Percentiles rank a stretch among this genome's conserved stretches.
Conservation (phyloP, 2,329 filamentous ascomycete species). For the Sarocladium kiliense region DNA sequence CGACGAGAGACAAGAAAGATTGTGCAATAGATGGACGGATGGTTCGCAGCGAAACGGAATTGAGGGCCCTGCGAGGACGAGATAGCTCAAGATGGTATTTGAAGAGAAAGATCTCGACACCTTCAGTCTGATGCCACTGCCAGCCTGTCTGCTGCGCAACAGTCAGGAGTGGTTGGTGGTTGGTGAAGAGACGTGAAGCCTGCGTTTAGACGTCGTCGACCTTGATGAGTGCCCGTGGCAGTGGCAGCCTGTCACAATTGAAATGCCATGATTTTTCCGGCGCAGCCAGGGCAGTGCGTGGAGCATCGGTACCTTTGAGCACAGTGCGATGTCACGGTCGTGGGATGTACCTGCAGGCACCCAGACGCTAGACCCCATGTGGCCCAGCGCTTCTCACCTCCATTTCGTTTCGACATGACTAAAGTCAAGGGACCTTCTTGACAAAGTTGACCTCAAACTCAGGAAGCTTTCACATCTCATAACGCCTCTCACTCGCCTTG, state of each 20-base stretch:
- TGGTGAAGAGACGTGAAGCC: neutral
- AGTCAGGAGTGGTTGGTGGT: neutral
- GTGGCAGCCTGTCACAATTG: neutral
- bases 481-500: neutral
- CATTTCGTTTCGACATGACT: neutral
- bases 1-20: too few relatives aligned
- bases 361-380: neutral
- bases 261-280: slow-evolving; percentile 4
- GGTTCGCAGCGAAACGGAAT: too few relatives aligned
- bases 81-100: too few relatives aligned
- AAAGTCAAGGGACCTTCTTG: neutral
- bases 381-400: neutral
- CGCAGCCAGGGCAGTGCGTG: neutral
- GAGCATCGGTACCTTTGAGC: neutral
- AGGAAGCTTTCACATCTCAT: neutral
- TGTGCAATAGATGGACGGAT: too few relatives aligned
- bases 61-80: too few relatives aligned
- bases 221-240: neutral
- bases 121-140: too few relatives aligned
- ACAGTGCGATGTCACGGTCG: neutral
- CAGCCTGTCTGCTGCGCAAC: too few relatives aligned
- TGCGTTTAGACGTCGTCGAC: neutral
- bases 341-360: neutral
- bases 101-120: too few relatives aligned
- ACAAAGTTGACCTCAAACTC: too few relatives aligned